Evolutionary conservation across 148 eudicot species (phyloP).

Genomic region (Cornus florida): DNA sequence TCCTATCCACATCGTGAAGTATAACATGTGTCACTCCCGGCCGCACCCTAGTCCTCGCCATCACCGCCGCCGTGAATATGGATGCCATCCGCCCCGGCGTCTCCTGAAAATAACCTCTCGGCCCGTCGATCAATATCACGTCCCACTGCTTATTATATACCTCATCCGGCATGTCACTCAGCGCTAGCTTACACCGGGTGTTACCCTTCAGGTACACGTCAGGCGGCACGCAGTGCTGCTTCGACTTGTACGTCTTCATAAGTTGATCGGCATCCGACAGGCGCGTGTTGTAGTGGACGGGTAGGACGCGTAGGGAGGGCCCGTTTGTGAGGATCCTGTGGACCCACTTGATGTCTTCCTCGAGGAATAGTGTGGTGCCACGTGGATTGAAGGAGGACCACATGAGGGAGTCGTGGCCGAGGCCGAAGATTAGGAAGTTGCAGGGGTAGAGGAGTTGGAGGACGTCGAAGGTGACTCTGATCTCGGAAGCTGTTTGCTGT

Average conservation of each 20-base stretch:
- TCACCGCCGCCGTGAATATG: slow-evolving; percentile 50
- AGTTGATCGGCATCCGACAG: slow-evolving; percentile 47
- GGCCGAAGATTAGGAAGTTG: slow-evolving; percentile 54
- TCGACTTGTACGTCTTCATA: slow-evolving; percentile 35
- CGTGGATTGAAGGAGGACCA: slow-evolving; percentile 58
- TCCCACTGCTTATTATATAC: slow-evolving; percentile 56
- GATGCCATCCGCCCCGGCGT: slow-evolving; percentile 59
- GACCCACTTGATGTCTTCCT: slow-evolving; percentile 47
- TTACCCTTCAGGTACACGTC: slow-evolving; percentile 36
- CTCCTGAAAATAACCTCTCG: slow-evolving; percentile 40
- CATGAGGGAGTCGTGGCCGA: slow-evolving; percentile 61
- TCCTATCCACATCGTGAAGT: slow-evolving; percentile 53
- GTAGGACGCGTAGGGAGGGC: slow-evolving; percentile 36
- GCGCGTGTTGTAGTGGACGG: slow-evolving; percentile 40
- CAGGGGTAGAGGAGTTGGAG: slow-evolving; percentile 34
- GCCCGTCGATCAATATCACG: slow-evolving; percentile 59
- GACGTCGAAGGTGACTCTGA: slow-evolving; percentile 39
- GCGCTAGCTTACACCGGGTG: slow-evolving; percentile 41
- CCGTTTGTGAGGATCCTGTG: slow-evolving; percentile 25
- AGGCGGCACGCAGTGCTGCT: slow-evolving; percentile 47
- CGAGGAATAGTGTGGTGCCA: slow-evolving; percentile 53
- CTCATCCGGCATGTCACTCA: slow-evolving; percentile 46
- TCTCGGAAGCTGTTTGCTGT: slow-evolving; percentile 44
- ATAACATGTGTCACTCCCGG: slow-evolving; percentile 54
- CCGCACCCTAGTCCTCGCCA: slow-evolving; percentile 46